Evolutionary conservation across 1,284 basidiomycete species (phyloP).

Genomic region (Moesziomyces sp.): DNA sequence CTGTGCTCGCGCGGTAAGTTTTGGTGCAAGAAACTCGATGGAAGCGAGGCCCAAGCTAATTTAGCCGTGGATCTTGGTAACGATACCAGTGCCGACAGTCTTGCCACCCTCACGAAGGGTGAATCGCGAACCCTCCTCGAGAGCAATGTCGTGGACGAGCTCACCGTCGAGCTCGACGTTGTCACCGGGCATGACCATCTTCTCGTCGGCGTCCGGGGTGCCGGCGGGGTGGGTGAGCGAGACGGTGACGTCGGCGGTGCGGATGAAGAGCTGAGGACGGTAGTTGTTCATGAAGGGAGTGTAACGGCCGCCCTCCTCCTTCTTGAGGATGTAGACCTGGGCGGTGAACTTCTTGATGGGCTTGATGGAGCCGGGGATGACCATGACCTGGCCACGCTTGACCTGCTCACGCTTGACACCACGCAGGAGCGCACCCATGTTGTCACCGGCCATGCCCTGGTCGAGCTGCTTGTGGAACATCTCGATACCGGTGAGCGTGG

Average conservation of each 20-base stretch:
- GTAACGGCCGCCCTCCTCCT: constrained; percentile 97
- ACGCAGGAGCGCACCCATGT: constrained; percentile 97
- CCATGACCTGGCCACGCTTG: constrained; percentile 90
- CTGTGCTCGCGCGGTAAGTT: constrained; percentile 10
- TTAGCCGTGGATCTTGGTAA: constrained; percentile 62
- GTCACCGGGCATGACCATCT: constrained; percentile 96
- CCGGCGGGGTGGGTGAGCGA: constrained; percentile 87
- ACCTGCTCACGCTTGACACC: constrained; percentile 98
- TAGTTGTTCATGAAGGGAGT: constrained; percentile 98
- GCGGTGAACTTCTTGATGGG: constrained; percentile 85
- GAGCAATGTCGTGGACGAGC: constrained; percentile 87
- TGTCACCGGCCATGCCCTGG: constrained; percentile 96
- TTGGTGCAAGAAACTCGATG: constrained; percentile 2
- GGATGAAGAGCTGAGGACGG: constrained; percentile 94
- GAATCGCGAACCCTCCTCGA: constrained; percentile 93
- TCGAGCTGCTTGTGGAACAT: constrained; percentile 99
- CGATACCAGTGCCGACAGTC: constrained; percentile 72
- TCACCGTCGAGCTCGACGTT: constrained; percentile 92
- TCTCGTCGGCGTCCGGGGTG: constrained; percentile 69
- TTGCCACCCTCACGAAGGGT: constrained; percentile 96
- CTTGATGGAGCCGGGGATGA: constrained; percentile 91
- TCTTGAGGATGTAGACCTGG: constrained; percentile 75
- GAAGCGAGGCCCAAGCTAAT: not conserved
- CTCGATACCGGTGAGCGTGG: constrained; percentile 95
- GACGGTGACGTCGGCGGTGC: constrained; percentile 93